Evolutionary conservation across 352 stramenopile genomes (phyloP).

Genomic region (Pythium angustatum): DNA sequence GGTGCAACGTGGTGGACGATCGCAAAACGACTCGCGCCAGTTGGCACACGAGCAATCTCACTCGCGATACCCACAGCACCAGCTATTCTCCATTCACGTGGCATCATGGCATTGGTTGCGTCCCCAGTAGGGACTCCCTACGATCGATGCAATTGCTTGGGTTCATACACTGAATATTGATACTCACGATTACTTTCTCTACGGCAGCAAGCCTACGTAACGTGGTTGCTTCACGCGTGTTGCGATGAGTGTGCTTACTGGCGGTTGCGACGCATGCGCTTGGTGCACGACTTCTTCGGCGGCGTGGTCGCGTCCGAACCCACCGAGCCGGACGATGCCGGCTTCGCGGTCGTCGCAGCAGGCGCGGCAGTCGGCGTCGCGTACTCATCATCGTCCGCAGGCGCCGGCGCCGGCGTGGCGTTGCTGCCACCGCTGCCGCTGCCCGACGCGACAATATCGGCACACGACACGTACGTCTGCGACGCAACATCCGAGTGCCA

Average conservation of each 20-base stretch:
- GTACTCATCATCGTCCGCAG: no score
- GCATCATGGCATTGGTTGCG: no score
- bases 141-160: no score
- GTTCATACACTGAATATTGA: no score
- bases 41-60: no score
- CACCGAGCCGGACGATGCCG: not conserved
- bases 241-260: not conserved
- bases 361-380: not conserved
- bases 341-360: not conserved
- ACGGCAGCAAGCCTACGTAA: no score
- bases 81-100: no score
- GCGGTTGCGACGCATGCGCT: slow-evolving; percentile 22
- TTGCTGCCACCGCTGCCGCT: slow-evolving; percentile 13
- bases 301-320: slow-evolving; percentile 8
- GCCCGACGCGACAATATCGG: slow-evolving; percentile 45
- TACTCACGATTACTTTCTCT: no score
- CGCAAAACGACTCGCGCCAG: no score
- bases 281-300: slow-evolving; percentile 20
- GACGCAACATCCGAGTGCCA: slow-evolving; percentile 59
- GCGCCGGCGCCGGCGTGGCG: not conserved
- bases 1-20: no score
- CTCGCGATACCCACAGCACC: no score
- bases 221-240: not conserved
- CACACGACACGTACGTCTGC: slow-evolving; percentile 62
- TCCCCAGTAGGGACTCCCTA: no score